Percentiles rank a stretch among this genome's conserved stretches.
These are phyloP conservation scores for Talaromyces borbonicus DNA, from an alignment of 495 filamentous ascomycete genomes.

Conservation along the genomic window DNA sequence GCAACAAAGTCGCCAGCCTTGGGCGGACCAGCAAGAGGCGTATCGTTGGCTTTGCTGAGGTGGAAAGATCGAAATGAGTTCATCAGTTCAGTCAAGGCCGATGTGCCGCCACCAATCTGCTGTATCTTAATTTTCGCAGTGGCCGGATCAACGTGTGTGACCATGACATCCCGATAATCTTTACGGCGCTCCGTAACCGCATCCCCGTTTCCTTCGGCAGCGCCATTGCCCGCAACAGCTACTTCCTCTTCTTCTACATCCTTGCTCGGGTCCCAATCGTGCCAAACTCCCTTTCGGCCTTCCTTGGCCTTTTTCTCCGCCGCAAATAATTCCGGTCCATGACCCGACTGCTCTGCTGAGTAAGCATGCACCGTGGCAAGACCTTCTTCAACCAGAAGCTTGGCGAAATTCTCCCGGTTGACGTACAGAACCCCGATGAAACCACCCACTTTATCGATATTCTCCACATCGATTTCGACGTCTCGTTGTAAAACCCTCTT, in stretches of 20 bases:
- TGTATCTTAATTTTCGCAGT: conserved; percentile 77
- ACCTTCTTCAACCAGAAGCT: conserved; percentile 87
- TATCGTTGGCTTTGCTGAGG: conserved; percentile 59
- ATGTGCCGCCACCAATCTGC: conserved; percentile 70
- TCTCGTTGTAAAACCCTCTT: conserved; percentile 86
- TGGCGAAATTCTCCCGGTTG: conserved; percentile 94
- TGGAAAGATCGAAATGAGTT: conserved; percentile 81
- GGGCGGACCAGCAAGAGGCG: conserved; percentile 61
- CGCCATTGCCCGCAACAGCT: conserved; percentile 38
- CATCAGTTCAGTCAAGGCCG: conserved; percentile 77
- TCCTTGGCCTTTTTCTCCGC: conserved; percentile 86
- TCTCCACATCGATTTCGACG: conserved; percentile 91
- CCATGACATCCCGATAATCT: conserved; percentile 86
- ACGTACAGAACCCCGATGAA: conserved; percentile 94
- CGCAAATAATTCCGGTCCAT: conserved; percentile 74
- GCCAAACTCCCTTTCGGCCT: conserved; percentile 78
- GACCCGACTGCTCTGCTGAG: conserved; percentile 90
- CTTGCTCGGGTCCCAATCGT: conserved; percentile 82
- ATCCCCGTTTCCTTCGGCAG: conserved; percentile 35
- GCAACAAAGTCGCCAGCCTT: conserved; percentile 88
- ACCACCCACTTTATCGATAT: conserved; percentile 89
- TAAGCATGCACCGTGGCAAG: conserved; percentile 84
- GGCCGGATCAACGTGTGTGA: conserved; percentile 74
- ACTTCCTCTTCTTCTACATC: conserved; percentile 44
- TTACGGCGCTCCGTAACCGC: conserved; percentile 48